Conservation (phyloP, 192 early-diverging fungal genomes). For the Umbelopsis isabellina region DNA sequence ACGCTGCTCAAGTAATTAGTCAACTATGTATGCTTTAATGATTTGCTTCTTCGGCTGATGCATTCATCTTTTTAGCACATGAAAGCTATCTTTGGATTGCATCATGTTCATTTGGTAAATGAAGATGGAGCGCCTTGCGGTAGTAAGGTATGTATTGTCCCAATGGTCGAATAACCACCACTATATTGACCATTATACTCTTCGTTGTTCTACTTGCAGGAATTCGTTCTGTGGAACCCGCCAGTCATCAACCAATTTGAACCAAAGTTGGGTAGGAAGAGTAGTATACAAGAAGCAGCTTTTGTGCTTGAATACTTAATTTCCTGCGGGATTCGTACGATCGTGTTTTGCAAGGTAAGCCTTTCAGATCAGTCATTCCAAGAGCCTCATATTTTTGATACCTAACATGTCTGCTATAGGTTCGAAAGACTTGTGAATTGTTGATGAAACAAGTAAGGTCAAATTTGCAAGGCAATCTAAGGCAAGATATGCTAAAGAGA, state of each 20-base stretch:
- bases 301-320: conserved; percentile 44
- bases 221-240: conserved; percentile 54
- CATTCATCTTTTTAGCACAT: conserved; percentile 32
- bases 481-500: conserved; percentile 19
- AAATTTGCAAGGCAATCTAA: conserved; percentile 26
- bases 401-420: conserved; percentile 22
- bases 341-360: conserved; percentile 62
- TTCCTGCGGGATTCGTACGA: conserved; percentile 39
- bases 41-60: background rate
- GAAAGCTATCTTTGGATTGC: conserved; percentile 34
- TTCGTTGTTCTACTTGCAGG: background rate
- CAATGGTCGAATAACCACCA: background rate
- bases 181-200: background rate
- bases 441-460: conserved; percentile 43
- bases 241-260: conserved; percentile 24
- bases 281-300: conserved; percentile 34
- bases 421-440: conserved; percentile 40
- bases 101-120: conserved; percentile 24
- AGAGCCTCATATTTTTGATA: conserved; percentile 12
- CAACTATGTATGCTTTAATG: background rate
- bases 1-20: conserved; percentile 43
- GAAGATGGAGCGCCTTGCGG: conserved; percentile 46
- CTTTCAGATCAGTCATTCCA: background rate
- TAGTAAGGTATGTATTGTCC: conserved; percentile 25
- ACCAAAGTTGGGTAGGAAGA: conserved; percentile 13